Evolutionary conservation across 805 yeast species (phyloP).

Genomic region (Barnettozyma botsteinii): DNA sequence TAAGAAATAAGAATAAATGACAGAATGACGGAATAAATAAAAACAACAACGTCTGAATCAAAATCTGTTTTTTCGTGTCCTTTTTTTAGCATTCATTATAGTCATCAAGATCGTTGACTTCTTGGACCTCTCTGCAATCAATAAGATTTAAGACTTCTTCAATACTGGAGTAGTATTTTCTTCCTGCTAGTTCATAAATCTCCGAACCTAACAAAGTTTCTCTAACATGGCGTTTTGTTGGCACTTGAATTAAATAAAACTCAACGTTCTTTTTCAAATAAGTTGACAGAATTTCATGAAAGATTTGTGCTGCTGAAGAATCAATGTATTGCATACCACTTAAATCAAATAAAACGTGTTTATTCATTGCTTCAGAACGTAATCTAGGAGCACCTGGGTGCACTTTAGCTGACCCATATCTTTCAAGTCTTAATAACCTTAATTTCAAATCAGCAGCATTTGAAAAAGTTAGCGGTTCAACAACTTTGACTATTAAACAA

Average conservation of each 20-base stretch:
- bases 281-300: conserved; percentile 51
- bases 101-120: background rate
- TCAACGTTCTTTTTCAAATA: conserved; percentile 50
- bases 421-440: conserved; percentile 63
- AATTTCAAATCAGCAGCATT: conserved; percentile 72
- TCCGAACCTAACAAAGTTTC: conserved; percentile 52
- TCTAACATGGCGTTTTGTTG: conserved; percentile 42
- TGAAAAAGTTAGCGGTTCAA: conserved; percentile 87
- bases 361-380: conserved; percentile 41
- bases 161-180: conserved; percentile 17
- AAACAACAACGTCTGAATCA: no score
- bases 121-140: conserved; percentile 11
- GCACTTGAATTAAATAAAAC: conserved; percentile 58
- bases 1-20: no score
- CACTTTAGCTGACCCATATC: conserved; percentile 64
- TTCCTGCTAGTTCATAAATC: conserved; percentile 34
- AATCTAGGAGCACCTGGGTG: conserved; percentile 69
- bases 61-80: no score
- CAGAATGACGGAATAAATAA: no score
- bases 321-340: conserved; percentile 80
- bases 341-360: conserved; percentile 65
- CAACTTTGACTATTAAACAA: conserved; percentile 70
- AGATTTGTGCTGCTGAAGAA: conserved; percentile 70
- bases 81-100: background rate
- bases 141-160: conserved; percentile 22